Percentiles rank a stretch among this genome's conserved stretches.
phyloP scores from a whole-genome alignment of 2,329 filamentous ascomycete genomes.

The Clarireedia paspali region DNA sequence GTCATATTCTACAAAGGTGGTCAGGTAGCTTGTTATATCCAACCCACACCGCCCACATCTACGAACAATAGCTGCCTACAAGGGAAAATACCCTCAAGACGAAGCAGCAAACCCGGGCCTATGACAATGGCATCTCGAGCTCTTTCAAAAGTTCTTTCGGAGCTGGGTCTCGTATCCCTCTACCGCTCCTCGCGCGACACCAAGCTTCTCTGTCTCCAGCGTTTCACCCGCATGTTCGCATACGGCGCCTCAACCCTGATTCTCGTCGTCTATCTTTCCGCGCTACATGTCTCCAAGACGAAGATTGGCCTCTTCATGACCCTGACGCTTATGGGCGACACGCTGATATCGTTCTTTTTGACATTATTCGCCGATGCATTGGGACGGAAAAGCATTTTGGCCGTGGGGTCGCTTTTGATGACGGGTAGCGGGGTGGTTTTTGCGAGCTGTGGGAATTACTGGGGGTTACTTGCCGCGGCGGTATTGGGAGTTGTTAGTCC shows the following conservation, averaged over 20 bases:
- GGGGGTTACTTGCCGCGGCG: slow-evolving; percentile 48
- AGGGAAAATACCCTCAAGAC: not conserved
- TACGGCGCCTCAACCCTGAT: slow-evolving; percentile 53
- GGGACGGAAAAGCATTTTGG: slow-evolving; percentile 46
- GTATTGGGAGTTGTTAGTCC: slow-evolving; percentile 56
- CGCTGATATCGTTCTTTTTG: slow-evolving; percentile 49
- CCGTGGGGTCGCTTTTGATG: slow-evolving; percentile 49
- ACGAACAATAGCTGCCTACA: not conserved
- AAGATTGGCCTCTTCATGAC: slow-evolving; percentile 59
- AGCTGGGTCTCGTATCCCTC: slow-evolving; percentile 40
- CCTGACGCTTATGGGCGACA: slow-evolving; percentile 52
- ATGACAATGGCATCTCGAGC: slow-evolving; percentile 18
- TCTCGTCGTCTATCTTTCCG: slow-evolving; percentile 47
- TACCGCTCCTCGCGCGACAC: slow-evolving; percentile 38
- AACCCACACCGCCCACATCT: no score
- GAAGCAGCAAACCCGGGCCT: not conserved
- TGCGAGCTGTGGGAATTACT: slow-evolving; percentile 44
- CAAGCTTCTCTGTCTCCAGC: slow-evolving; percentile 49
- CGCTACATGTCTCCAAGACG: slow-evolving; percentile 41
- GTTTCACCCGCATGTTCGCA: slow-evolving; percentile 55
- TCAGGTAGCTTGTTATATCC: no score
- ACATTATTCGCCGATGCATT: slow-evolving; percentile 51
- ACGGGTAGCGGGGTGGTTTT: slow-evolving; percentile 47
- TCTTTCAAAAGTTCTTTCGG: slow-evolving; percentile 24
- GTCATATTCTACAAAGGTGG: no score